Base-by-base conservation (phyloP, 148 eudicot genomes). In the Salicornia ramosissima region DNA sequence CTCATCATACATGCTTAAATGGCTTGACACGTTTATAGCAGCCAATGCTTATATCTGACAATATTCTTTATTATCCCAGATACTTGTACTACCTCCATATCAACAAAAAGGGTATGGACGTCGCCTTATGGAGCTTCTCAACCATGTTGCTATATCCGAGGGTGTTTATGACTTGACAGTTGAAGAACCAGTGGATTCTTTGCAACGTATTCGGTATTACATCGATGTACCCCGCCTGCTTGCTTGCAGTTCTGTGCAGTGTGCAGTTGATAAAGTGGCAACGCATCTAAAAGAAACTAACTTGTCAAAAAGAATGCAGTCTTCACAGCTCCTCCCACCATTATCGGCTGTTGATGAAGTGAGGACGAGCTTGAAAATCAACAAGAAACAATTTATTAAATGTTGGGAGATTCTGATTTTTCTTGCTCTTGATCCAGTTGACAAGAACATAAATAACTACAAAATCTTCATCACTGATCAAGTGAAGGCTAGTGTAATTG, bases 401-500 rank as follows among this genome's bases (percentile, higher is more conserved):
- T 93, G 92, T 68, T 93, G 98, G 98, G 98, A 93, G 78, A 85
- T 93, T 70, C 94, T 93, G 46, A 76, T 90, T 65, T 93, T 88
- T 73, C 70, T 90, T 24, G 78, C 91, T 57, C 87, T 93, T 40
- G 85, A 86, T 75, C 86, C 87, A 11, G 74, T 81, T 33, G 90
- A 85, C 30, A 90, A 86, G 67, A 75, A 88, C 77, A 81, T 86
- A 84, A 87, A 93, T 65, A 86, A 83, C 71, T 93, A 63, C 80
- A 72, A 67, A 75, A 81, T 81, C 12, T 81, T 90, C 51, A 68
- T 90, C 55, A 64, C 88, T 6, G 86, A 83, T 58, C 80, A 83
- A 10, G 80, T 88, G 59, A 87, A 85, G 83, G 83, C 86, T n/a
- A 75, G 67, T 28, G 84, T 92, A 13, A 78, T 92, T 16, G 93